phyloP scores from a whole-genome alignment of 257 asterid genomes.

The Prunella vulgaris region DNA sequence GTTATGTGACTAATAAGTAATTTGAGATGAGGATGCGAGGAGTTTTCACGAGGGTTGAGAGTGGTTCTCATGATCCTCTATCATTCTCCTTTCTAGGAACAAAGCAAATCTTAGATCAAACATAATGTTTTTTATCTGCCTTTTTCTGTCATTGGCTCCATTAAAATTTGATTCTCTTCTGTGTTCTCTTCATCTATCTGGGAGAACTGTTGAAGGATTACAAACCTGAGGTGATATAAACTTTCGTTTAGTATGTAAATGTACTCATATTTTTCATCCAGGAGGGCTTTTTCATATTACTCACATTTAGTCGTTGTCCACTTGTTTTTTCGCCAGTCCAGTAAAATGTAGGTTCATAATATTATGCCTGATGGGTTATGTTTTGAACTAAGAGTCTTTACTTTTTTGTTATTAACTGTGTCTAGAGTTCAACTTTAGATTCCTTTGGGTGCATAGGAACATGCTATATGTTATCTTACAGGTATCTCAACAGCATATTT shows the following conservation, averaged over 20 bases:
- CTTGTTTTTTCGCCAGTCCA: neutral
- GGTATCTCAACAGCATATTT: constrained; percentile 1
- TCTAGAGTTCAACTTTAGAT: constrained; percentile 5
- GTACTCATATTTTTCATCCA: neutral
- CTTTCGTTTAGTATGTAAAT: neutral
- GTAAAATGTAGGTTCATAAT: neutral
- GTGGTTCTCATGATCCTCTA: neutral
- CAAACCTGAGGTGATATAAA: neutral
- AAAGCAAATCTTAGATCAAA: neutral
- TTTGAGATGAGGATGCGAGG: constrained; percentile 2
- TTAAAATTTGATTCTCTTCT: neutral
- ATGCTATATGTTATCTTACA: neutral
- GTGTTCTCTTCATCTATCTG: neutral
- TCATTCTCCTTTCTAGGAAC: neutral
- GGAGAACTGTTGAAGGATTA: neutral
- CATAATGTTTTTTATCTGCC: neutral
- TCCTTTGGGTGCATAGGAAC: neutral
- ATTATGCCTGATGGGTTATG: neutral
- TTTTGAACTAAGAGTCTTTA: neutral
- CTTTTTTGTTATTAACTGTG: neutral
- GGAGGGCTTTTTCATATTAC: neutral
- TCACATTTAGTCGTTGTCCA: neutral
- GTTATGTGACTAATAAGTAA: neutral
- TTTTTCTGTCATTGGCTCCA: neutral
- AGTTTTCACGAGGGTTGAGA: neutral